Base-by-base conservation (phyloP, 257 asterid species). In the Nicotiana benthamiana region DNA sequence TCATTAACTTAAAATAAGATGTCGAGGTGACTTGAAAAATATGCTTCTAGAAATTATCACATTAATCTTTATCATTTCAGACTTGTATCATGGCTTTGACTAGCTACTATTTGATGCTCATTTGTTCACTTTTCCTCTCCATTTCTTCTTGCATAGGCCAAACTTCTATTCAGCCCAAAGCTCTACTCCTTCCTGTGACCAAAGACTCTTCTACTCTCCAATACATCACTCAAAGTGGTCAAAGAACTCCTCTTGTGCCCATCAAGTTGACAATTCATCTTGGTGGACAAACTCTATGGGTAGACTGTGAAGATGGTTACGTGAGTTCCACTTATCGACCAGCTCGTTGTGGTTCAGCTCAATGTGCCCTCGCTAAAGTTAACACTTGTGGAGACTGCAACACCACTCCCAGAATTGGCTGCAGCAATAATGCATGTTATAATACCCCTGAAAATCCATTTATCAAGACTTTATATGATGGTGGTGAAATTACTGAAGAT, bases 211-310 rank as follows among this genome's bases (percentile, higher is more conserved):
- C 86, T 7, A 83, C 86, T 17, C 81, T 72, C 4, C 86, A 86
- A 72, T 86, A 86, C 79, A 34, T 64, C 27, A 78, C 86, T 3
- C 83, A 79, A 18, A 68, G 83, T 36, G 65, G 64, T 36, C 86
- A 83, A 78, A 86, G 86, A 81, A 86, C 88, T 52, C 88, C 86
- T 4, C 77, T 81, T 5, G 82, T 83, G 16, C 74, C 83, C 3
- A 62, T 86, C 6, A 83, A 77, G 26, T 74, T 86, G 3, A 77
- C 83, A 10, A 57, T 86, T 3, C 85, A 86, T 54, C 83, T 86
- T 28, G 86, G 88, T 3, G 88, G 88, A 40, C 83, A 83, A 54
- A 80, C 60, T 53, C 30, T 83, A 17, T 86, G 88, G 86, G 88
- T 83, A 3, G 88, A 86, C 54, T 83, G 88, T 15, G 83, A 82